A percentile compares a stretch with the other conserved stretches of the same genome.
phyloP scores from a whole-genome alignment of 345 rosid species.

The Salix arbutifolia region DNA sequence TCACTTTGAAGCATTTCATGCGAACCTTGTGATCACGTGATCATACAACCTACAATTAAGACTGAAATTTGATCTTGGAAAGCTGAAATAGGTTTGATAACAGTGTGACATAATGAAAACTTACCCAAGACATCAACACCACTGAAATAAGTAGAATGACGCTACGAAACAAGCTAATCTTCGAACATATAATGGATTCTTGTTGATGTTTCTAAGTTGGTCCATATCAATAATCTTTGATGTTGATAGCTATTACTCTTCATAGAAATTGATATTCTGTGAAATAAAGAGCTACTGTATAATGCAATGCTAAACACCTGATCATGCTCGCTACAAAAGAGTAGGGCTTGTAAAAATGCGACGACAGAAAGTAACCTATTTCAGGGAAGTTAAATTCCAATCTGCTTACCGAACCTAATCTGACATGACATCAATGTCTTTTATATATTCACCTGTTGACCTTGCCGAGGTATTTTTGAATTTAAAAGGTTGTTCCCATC shows the following conservation, averaged over 20 bases:
- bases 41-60: too few relatives aligned
- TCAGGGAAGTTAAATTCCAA: neutral
- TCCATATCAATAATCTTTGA: neutral
- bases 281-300: neutral
- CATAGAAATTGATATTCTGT: neutral
- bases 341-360: neutral
- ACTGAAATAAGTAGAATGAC: too few relatives aligned
- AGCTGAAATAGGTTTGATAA: too few relatives aligned
- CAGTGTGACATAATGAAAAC: too few relatives aligned
- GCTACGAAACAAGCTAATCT: too few relatives aligned
- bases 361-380: neutral
- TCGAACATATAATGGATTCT: too few relatives aligned
- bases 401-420: neutral
- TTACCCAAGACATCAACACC: too few relatives aligned
- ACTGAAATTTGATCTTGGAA: too few relatives aligned
- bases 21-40: too few relatives aligned
- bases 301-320: neutral
- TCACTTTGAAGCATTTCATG: neutral
- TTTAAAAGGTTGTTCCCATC: neutral
- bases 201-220: too few relatives aligned
- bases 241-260: neutral
- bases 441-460: neutral
- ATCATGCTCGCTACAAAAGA: neutral
- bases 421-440: neutral
- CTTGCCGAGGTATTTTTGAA: too few relatives aligned